These are phyloP conservation scores for Dichotomocladium elegans DNA, from an alignment of 371 early-diverging fungal genomes.

Conservation along the genomic window DNA sequence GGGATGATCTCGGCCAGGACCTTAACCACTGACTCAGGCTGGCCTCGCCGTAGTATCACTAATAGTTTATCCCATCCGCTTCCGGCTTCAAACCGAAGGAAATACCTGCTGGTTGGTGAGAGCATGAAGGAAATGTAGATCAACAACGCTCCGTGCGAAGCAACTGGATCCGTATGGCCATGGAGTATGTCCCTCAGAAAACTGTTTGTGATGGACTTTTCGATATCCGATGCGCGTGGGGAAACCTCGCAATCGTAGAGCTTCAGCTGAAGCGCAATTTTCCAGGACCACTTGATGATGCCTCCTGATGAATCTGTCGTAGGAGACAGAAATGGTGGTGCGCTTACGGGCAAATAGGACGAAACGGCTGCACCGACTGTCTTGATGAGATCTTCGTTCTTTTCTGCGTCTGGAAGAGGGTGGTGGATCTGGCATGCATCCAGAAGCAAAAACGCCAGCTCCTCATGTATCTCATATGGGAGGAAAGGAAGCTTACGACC, in stretches of 20 bases:
- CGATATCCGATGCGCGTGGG: conserved; percentile 24
- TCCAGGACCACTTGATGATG: conserved; percentile 53
- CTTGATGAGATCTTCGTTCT: conserved; percentile 16
- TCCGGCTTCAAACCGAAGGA: conserved; percentile 42
- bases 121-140: conserved; percentile 44
- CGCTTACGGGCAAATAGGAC: conserved; percentile 27
- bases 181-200: conserved; percentile 32
- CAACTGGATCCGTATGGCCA: conserved; percentile 14
- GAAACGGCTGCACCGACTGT: conserved; percentile 21
- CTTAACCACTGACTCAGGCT: conserved; percentile 27
- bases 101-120: conserved; percentile 47
- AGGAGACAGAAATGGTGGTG: conserved; percentile 6
- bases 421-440: conserved; percentile 31
- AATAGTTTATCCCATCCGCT: conserved; percentile 51
- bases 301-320: conserved; percentile 11
- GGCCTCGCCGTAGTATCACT: conserved; percentile 32
- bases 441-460: conserved; percentile 37
- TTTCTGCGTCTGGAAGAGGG: conserved; percentile 23
- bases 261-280: conserved; percentile 31
- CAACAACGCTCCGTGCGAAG: conserved; percentile 39
- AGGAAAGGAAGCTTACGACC: conserved; percentile 19
- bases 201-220: conserved; percentile 25
- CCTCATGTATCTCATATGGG: conserved; percentile 27
- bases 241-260: conserved; percentile 44
- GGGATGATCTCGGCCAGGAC: conserved; percentile 38